Conservation (phyloP, 2,329 filamentous ascomycete genomes). For the Metarhizium humberi region DNA sequence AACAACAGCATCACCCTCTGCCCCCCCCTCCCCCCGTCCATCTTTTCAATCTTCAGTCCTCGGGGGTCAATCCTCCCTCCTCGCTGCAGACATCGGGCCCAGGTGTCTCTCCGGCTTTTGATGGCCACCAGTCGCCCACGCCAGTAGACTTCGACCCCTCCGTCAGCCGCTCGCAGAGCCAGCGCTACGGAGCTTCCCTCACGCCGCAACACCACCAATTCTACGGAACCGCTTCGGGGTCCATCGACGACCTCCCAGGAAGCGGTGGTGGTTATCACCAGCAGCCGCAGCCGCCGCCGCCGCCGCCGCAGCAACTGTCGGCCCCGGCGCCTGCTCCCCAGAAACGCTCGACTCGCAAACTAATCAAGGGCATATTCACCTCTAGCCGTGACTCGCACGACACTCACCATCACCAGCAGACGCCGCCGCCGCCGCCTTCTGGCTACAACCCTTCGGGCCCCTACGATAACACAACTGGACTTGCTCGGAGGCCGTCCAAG, state of each 20-base stretch:
- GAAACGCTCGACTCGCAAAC: conserved; percentile 42
- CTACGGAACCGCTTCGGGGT: conserved; percentile 18
- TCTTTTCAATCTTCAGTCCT: conserved; percentile 20
- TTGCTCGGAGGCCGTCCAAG: conserved; percentile 48
- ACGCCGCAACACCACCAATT: conserved; percentile 17
- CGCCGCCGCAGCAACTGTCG: conserved; percentile 25
- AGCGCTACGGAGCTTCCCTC: conserved; percentile 31
- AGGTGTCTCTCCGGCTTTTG: conserved; percentile 18
- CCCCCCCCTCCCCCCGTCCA: conserved; percentile 18
- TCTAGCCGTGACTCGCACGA: conserved; percentile 16
- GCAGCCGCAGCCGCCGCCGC: conserved; percentile 15
- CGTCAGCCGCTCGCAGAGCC: conserved; percentile 41
- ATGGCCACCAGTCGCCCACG: conserved; percentile 22
- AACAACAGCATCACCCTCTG: conserved; percentile 18
- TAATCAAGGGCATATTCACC: conserved; percentile 46
- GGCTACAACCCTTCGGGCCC: conserved; percentile 19
- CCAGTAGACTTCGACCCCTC: conserved; percentile 31
- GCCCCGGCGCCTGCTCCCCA: conserved; percentile 22
- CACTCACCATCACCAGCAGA: conserved; percentile 15
- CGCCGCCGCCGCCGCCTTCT: conserved; percentile 3
- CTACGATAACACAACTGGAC: conserved; percentile 39
- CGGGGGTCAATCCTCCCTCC: conserved; percentile 18
- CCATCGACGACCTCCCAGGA: conserved; percentile 15
- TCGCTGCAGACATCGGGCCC: conserved; percentile 21
- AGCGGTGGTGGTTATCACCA: conserved; percentile 13